These are phyloP conservation scores for Lactifluus pinguis DNA, from an alignment of 768 basidiomycete genomes.

Conservation along the genomic window DNA sequence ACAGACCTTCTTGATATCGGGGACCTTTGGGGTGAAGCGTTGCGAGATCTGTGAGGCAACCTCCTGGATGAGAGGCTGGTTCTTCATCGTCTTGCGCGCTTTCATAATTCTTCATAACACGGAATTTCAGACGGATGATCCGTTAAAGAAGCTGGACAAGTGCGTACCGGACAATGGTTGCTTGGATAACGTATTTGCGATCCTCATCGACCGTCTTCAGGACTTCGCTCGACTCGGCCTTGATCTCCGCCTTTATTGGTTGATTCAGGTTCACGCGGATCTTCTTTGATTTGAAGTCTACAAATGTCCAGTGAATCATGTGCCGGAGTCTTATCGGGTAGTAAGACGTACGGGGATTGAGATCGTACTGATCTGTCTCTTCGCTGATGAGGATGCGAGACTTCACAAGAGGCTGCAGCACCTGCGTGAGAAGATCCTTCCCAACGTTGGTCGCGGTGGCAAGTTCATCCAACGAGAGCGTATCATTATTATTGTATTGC, in stretches of 20 bases:
- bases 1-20: slow-evolving; percentile 89
- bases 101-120: slow-evolving; percentile 73
- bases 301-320: not conserved
- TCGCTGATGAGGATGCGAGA: slow-evolving; percentile 86
- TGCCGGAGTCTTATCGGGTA: not conserved
- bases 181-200: slow-evolving; percentile 92
- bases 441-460: slow-evolving; percentile 68
- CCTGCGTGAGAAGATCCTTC: slow-evolving; percentile 71
- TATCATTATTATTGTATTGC: slow-evolving; percentile 90
- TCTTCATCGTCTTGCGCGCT: slow-evolving; percentile 91
- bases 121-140: slow-evolving; percentile 10
- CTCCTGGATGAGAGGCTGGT: slow-evolving; percentile 82
- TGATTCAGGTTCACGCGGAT: slow-evolving; percentile 85
- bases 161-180: slow-evolving; percentile 75
- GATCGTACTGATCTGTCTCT: slow-evolving; percentile 81
- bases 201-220: slow-evolving; percentile 95
- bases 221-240: slow-evolving; percentile 82
- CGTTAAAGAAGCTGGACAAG: slow-evolving; percentile 7
- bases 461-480: slow-evolving; percentile 74
- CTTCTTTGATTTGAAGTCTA: slow-evolving; percentile 90
- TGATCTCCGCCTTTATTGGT: slow-evolving; percentile 91
- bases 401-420: slow-evolving; percentile 55
- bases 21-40: slow-evolving; percentile 86
- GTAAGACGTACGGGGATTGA: slow-evolving; percentile 60
- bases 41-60: slow-evolving; percentile 84